Conservation (phyloP, 2,329 filamentous ascomycete species). For the Ophiostoma australiae region DNA sequence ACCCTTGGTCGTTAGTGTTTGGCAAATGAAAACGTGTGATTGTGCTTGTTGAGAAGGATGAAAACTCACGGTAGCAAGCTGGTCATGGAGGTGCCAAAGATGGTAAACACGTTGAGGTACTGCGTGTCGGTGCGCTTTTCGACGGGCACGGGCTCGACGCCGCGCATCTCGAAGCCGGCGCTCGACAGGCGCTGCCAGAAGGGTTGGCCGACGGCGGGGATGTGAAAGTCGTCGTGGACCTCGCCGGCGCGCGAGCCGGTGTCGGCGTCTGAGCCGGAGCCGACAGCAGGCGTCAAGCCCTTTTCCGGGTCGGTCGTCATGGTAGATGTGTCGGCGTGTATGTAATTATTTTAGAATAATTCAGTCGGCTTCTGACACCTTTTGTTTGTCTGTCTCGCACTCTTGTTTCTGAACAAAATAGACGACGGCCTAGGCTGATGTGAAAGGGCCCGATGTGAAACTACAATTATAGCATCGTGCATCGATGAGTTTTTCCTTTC, state of each 20-base stretch:
- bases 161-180: constrained; percentile 39
- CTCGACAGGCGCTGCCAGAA: constrained; percentile 19
- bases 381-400: too few relatives aligned
- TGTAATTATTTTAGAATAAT: too few relatives aligned
- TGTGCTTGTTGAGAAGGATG: too few relatives aligned
- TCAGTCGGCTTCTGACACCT: too few relatives aligned
- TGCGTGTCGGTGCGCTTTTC: constrained; percentile 40
- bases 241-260: background rate
- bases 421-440: background rate
- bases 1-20: constrained; percentile 34
- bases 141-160: constrained; percentile 42
- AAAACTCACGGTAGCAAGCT: constrained; percentile 39
- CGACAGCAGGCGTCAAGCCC: background rate
- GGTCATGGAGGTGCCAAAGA: constrained; percentile 46
- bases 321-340: background rate
- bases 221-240: constrained; percentile 20
- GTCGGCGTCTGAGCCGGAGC: constrained; percentile 2
- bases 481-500: background rate
- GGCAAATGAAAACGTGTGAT: too few relatives aligned
- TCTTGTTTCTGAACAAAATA: background rate
- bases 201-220: constrained; percentile 15
- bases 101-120: constrained; percentile 44
- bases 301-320: background rate
- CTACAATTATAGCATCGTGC: background rate
- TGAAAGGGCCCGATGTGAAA: background rate